Base-by-base conservation (phyloP, 768 basidiomycete genomes). In the Suillus hirtellus region DNA sequence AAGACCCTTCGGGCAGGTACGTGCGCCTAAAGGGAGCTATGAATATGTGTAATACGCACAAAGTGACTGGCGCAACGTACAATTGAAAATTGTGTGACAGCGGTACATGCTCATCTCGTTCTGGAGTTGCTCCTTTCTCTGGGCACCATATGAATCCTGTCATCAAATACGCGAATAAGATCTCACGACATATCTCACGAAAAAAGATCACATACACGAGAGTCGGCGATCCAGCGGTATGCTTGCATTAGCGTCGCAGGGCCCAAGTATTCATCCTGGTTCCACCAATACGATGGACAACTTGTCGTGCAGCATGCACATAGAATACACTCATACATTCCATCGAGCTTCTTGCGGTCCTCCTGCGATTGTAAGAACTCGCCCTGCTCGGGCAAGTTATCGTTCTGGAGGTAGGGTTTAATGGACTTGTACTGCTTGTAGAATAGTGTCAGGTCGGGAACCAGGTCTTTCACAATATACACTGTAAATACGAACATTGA, bases 401-500 rank as follows among this genome's bases (percentile, higher is more conserved):
- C 90, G 77, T 95, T 95, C 82, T 96, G 89, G 43, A 98, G 84
- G 82, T 89, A 99, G 5, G 96, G 96, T 76, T 99, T 89, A 77
- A 99, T 96, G 19, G 95, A 96, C 80, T 99, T 99, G 91, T 99
- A 99, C 76, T 99, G 97, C 77, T 99, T 98, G 88, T 95, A 96
- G 86, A 96, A 96, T 67, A 87, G 87, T 11, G 91, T 92, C 68
- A 92, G 81, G 80, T 93, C 90, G 21, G 92, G 93, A 2, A 99
- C 96, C 71, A 99, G 89, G 79, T 99, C 97, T 82, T 99, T 98
- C 77, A 99, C 95, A 73, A 98, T 85, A 79, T 96, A 97, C 96
- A 97, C 96, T 53, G 52, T 19, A 52, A 9, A 34, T 96, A 74
- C 5, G 1, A 46, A 19, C 55, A 40, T 42, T 10, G 3, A 2